These are phyloP conservation scores for Thielaviopsis ethacetica DNA, from an alignment of 2,329 filamentous ascomycete species.

Conservation along the genomic window DNA sequence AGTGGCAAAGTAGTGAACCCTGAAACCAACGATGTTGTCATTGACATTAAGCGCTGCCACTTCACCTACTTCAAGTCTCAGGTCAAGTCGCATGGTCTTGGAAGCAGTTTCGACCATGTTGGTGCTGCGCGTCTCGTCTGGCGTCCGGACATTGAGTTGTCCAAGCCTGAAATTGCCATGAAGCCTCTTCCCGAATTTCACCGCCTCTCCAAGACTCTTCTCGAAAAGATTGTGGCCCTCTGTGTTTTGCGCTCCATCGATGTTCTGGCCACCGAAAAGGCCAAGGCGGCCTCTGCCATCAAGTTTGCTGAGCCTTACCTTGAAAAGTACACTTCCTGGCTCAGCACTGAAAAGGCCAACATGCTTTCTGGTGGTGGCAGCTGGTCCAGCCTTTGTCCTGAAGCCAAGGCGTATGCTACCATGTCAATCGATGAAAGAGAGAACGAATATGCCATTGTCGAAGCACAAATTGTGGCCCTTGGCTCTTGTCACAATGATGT, in stretches of 20 bases:
- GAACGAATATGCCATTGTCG: neutral
- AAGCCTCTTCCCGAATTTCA: neutral
- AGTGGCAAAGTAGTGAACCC: neutral
- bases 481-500: neutral
- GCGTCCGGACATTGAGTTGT: neutral
- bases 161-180: neutral
- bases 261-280: neutral
- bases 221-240: neutral
- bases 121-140: neutral
- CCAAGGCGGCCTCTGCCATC: neutral
- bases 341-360: neutral
- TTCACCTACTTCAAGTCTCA: neutral
- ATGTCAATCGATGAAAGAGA: neutral
- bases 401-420: neutral
- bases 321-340: neutral
- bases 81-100: neutral
- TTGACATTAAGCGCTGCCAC: neutral
- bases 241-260: neutral
- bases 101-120: neutral
- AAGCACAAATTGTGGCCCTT: neutral
- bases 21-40: neutral
- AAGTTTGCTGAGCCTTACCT: conserved; percentile 1
- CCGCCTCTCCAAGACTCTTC: neutral
- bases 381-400: neutral
- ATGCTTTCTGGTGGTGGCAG: neutral